Conservation (phyloP, 495 filamentous ascomycete species). For the Xylaria bambusicola region DNA sequence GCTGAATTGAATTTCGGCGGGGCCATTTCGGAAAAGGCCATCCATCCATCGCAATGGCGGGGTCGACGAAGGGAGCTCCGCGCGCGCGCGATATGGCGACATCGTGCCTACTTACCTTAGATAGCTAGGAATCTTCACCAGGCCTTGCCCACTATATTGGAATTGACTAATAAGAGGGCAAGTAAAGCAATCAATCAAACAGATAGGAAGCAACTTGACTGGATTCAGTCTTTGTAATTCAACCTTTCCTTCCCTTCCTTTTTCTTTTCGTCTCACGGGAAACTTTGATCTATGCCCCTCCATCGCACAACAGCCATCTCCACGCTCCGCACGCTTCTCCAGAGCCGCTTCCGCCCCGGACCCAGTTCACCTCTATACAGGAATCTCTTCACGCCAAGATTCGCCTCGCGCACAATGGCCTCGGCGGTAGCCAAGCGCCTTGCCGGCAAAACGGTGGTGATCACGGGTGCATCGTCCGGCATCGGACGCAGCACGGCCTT, state of each 20-base stretch:
- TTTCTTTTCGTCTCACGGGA: no score
- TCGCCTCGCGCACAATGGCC: slow-evolving; percentile 54
- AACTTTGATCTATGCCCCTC: slow-evolving; percentile 22
- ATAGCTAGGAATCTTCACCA: no score
- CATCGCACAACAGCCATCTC: not conserved
- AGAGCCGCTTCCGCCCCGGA: not conserved
- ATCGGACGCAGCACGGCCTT: slow-evolving; percentile 85
- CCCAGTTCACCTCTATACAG: not conserved
- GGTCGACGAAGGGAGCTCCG: not conserved
- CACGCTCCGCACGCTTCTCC: slow-evolving; percentile 11
- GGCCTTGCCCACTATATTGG: no score
- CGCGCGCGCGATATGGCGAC: slow-evolving; percentile 19
- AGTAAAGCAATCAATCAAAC: no score
- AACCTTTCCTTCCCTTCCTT: not conserved
- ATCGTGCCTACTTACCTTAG: not conserved
- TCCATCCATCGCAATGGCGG: not conserved
- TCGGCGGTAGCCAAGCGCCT: slow-evolving; percentile 80
- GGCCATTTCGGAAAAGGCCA: no score
- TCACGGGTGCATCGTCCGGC: slow-evolving; percentile 92
- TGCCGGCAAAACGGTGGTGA: slow-evolving; percentile 87
- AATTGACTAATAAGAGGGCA: no score
- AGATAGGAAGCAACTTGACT: no score
- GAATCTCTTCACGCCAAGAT: not conserved
- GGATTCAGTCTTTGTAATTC: no score
- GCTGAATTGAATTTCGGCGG: no score